Percentiles rank a stretch among this genome's conserved stretches.
phyloP scores from a whole-genome alignment of 2,329 filamentous ascomycete genomes.

The Grosmannia penicillata region DNA sequence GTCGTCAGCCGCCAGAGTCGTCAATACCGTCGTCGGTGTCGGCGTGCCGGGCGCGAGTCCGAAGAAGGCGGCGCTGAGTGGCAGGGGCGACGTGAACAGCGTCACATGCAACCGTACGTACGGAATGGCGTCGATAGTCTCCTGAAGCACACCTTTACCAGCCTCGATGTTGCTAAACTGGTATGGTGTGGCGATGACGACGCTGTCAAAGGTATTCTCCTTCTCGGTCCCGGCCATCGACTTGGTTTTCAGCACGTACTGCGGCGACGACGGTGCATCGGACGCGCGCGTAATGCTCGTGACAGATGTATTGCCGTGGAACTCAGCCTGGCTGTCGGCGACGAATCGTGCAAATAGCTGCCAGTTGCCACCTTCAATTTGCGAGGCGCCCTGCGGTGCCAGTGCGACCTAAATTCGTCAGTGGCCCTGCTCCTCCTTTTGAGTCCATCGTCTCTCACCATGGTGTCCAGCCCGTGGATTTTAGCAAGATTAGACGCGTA shows the following conservation, averaged over 20 bases:
- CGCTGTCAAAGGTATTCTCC: conserved; percentile 48
- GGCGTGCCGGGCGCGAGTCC: conserved; percentile 39
- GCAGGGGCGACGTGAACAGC: conserved; percentile 64
- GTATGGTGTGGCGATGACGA: conserved; percentile 71
- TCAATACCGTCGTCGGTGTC: conserved; percentile 65
- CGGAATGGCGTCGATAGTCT: conserved; percentile 60
- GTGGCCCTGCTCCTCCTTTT: no score
- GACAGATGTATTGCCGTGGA: conserved; percentile 56
- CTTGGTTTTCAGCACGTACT: conserved; percentile 31
- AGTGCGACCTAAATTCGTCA: no score
- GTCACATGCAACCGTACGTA: conserved; percentile 84
- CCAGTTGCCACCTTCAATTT: conserved; percentile 81
- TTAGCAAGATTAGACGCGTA: conserved; percentile 79
- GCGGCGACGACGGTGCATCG: conserved; percentile 9
- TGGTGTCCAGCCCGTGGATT: conserved; percentile 79
- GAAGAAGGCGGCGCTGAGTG: conserved; percentile 62
- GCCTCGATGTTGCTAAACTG: conserved; percentile 61
- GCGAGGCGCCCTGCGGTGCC: conserved; percentile 70
- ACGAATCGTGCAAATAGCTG: conserved; percentile 81
- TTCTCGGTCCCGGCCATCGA: conserved; percentile 8
- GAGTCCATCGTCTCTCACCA: no score
- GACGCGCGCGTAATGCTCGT: conserved; percentile 12
- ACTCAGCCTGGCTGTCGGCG: conserved; percentile 40
- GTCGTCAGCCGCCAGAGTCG: conserved; percentile 55
- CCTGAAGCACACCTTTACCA: conserved; percentile 52